Base-by-base conservation (phyloP, 345 rosid genomes). In the Citrus mangshanensis region DNA sequence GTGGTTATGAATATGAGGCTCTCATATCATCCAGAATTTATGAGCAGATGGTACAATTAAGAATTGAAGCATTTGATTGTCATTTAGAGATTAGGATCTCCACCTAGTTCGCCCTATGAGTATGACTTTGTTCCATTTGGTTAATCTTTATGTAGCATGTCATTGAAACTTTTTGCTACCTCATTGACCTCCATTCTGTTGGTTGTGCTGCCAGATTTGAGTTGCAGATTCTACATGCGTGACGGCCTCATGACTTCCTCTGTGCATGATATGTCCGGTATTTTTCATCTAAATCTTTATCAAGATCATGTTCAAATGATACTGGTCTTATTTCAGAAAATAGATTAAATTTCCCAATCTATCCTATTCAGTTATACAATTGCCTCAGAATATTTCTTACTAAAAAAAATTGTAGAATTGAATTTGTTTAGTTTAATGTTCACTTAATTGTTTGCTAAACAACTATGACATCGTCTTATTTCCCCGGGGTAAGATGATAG, bases 231-330 rank as follows among this genome's bases (percentile, higher is more conserved):
- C 76, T 66, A 71, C 25, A 4, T 10, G 49, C 24, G 49, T 28
- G 70, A 66, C 75, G 65, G 84, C 85, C 72, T 69, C 81, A 91
- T 91, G 91, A 89, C 90, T 76, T 91, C 90, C 65, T 86, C 92
- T 14, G 81, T 78, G 76, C 87, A 79, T 79, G 88, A 83, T 71
- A 80, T 68, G 72, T 91, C 91, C 77, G 92, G 94, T 91, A 88
- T 56, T 59, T 79, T 27, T 65, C 34, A 56, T 82, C 9, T 25
- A 76, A 64, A 62, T 38, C 58, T 81, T 80, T 10, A 37, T 72
- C 42, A 66, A 78, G 38, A 71, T 72, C 51, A 49, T 59, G 73
- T 51, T 73, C 28, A 66, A 21, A 8, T 72, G n/a, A 51, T 24
- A 35, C 12, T n/a, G 46, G 66, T 34, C 40, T 64, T 55, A 71